A percentile compares a stretch with the other conserved stretches of the same genome.
phyloP scores from a whole-genome alignment of 73 alveolate genomes.

The Paramecium bursaria region DNA sequence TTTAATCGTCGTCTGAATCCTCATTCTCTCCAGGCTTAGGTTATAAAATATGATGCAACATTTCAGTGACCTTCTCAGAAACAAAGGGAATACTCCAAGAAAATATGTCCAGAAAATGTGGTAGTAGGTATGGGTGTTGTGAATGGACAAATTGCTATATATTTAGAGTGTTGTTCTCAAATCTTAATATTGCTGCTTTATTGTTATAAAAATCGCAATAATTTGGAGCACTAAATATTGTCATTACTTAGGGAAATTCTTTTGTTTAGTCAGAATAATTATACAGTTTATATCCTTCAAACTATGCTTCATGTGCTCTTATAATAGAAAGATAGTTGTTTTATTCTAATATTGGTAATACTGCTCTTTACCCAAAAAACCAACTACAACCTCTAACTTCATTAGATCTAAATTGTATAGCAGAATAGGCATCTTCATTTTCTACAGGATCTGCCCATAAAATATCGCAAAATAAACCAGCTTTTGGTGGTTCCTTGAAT shows the following conservation, averaged over 20 bases:
- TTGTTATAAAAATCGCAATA: conserved; percentile 94
- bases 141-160: conserved; percentile 89
- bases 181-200: conserved; percentile 92
- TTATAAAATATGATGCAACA: conserved; percentile 74
- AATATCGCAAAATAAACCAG: conserved; percentile 87
- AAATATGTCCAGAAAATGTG: conserved; percentile 88
- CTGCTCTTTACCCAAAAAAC: conserved; percentile 80
- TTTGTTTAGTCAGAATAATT: conserved; percentile 82
- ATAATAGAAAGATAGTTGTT: conserved; percentile 77
- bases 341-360: conserved; percentile 67
- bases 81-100: conserved; percentile 94
- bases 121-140: conserved; percentile 92
- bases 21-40: conserved; percentile 62
- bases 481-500: conserved; percentile 85
- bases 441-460: conserved; percentile 93
- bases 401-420: conserved; percentile 72
- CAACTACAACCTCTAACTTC: conserved; percentile 81
- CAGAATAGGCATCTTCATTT: conserved; percentile 76
- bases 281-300: conserved; percentile 96
- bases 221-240: conserved; percentile 95
- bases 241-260: conserved; percentile 92
- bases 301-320: conserved; percentile 95
- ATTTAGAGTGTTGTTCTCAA: conserved; percentile 84
- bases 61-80: conserved; percentile 88
- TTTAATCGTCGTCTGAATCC: conserved; percentile 68